Evolutionary conservation across 495 filamentous ascomycete species (phyloP), one percentile per base, ranked within the genome.

Genomic region (Hyaloscypha finlandica): DNA sequence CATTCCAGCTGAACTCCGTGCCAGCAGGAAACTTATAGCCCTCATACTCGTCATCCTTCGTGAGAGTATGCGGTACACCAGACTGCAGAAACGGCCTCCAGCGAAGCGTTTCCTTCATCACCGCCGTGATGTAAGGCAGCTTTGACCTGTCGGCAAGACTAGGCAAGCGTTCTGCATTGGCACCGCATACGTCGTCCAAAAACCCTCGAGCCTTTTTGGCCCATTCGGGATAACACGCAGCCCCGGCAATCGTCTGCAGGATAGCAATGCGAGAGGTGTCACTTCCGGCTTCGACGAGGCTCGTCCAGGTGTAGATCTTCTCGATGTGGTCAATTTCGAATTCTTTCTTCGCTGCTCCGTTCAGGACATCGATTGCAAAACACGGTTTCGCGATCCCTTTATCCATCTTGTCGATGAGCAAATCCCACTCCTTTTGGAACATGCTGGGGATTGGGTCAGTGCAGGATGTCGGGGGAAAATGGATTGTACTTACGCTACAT

Each of bases 1-100:
- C 64, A 59, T 72, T 78, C 75, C 48, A 77, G 70, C 66, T 82
- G 67, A 73, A 81, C 69, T 62, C 69, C 0, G 78, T 79, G 33
- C 83, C 83, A 5, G 76, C 75, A 3, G 81, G 80, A 64, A 86
- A 81, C 19, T 63, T 58, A 59, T 84, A 83, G 16, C 79, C 80
- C 59, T 84, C 83, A 54, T 81, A 85, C 51, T 77, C 73, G 66
- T 85, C 73, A 55, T 85, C 80, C 52, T 78, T 67, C 1, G 75
- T 80, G 1, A 67, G 64, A 9, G 37, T 55, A 55, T 67, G 64
- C 16, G 64, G 60, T n/a, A 63, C 53, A 3, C 60, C 65, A 14
- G 65, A 22, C 19, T 62, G 65, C 19, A 63, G 11, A 20, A 68
- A 62, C n/a, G 59, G 60, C 1, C 65, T 45, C 65, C 65, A 68